Conservation (phyloP, 805 yeast species). For the Wickerhamomyces alni region DNA sequence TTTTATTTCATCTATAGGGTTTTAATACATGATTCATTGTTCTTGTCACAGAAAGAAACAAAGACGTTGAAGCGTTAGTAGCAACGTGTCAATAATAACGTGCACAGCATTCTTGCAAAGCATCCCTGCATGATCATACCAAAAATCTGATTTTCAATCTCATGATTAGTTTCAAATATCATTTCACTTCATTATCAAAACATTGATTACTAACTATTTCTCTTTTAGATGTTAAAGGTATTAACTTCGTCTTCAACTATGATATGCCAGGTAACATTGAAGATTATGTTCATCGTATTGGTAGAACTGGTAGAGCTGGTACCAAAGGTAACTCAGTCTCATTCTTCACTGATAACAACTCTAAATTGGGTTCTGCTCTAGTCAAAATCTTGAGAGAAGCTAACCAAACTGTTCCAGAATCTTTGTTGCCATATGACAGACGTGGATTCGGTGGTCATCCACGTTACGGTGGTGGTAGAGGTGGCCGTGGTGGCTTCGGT, state of each 20-base stretch:
- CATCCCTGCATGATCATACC: too few species aligned
- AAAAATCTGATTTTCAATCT: too few species aligned
- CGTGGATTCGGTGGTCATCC: slow-evolving; percentile 59
- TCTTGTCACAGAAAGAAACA: not conserved
- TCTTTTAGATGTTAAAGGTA: slow-evolving; percentile 88
- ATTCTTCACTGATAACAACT: slow-evolving; percentile 83
- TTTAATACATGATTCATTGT: slow-evolving; percentile 3
- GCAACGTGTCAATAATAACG: not conserved
- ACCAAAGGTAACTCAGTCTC: slow-evolving; percentile 93
- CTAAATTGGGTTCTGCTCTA: slow-evolving; percentile 85
- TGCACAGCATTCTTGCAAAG: too few species aligned
- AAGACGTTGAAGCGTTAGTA: not conserved
- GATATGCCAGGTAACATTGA: slow-evolving; percentile 98
- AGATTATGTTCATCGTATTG: slow-evolving; percentile 97
- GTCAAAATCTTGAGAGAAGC: slow-evolving; percentile 92
- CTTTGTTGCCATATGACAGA: slow-evolving; percentile 68
- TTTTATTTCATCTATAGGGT: slow-evolving; percentile 7
- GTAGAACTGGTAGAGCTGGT: slow-evolving; percentile 97
- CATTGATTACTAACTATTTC: slow-evolving; percentile 25
- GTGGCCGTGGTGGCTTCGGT: slow-evolving; percentile 25
- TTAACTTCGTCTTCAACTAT: slow-evolving; percentile 85
- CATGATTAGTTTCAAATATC: too few species aligned
- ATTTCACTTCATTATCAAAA: too few species aligned
- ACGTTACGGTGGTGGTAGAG: slow-evolving; percentile 34
- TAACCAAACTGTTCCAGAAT: slow-evolving; percentile 82